Percentiles rank a stretch among this genome's conserved stretches.
Evolutionary conservation across 208 protist genomes (phyloP).

Genomic region (Leishmania arabica): DNA sequence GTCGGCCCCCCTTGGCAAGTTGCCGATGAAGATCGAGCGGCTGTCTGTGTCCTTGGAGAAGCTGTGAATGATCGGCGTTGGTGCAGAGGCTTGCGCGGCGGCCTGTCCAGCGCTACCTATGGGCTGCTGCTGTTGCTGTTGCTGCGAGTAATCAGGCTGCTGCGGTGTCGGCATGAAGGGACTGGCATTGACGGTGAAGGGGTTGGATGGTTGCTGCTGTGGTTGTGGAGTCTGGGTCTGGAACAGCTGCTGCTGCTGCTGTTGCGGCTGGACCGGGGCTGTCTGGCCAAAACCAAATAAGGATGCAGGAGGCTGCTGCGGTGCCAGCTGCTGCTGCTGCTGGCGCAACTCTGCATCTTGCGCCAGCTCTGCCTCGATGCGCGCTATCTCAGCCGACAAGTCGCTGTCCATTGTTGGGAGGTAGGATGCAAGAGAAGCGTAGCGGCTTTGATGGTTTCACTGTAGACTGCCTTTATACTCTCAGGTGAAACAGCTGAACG

Average conservation of each 20-base stretch:
- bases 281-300: constrained; percentile 18
- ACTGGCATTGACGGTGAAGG: constrained; percentile 20
- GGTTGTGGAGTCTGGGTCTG: constrained; percentile 29
- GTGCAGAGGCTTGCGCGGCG: background rate
- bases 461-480: background rate
- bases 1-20: constrained; percentile 73
- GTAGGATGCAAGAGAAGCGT: background rate
- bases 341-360: constrained; percentile 61
- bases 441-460: constrained; percentile 3
- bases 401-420: constrained; percentile 57
- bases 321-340: constrained; percentile 25
- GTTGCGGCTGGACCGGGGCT: constrained; percentile 23
- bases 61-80: constrained; percentile 26
- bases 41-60: constrained; percentile 86
- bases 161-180: constrained; percentile 24
- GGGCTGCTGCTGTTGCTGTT: constrained; percentile 21
- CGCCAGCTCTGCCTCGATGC: constrained; percentile 77
- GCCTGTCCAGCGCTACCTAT: constrained; percentile 5
- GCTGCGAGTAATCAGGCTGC: constrained; percentile 18
- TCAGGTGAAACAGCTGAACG: background rate
- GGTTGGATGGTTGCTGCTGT: constrained; percentile 15
- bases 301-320: constrained; percentile 26
- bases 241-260: constrained; percentile 30
- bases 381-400: constrained; percentile 75
- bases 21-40: constrained; percentile 87